These are phyloP conservation scores for Huntiella abstrusa DNA, from an alignment of 2,329 filamentous ascomycete genomes.

Conservation along the genomic window DNA sequence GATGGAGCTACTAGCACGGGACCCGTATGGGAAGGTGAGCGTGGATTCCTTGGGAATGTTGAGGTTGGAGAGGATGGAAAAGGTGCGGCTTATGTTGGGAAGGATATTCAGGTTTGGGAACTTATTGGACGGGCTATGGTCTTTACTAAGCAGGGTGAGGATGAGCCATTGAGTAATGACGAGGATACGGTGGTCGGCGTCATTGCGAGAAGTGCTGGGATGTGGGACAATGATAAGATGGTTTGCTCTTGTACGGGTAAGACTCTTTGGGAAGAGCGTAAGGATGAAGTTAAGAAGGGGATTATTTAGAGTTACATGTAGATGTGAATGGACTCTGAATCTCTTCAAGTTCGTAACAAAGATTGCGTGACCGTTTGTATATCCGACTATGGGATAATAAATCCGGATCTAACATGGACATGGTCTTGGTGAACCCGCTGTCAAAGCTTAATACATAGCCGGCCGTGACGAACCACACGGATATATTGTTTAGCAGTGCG, in stretches of 20 bases:
- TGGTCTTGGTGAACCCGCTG: no score
- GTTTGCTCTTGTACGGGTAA: conserved; percentile 96
- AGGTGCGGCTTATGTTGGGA: conserved; percentile 65
- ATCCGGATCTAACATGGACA: neutral
- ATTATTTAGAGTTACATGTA: conserved; percentile 48
- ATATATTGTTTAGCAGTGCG: no score
- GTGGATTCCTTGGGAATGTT: conserved; percentile 49
- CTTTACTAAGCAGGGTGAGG: conserved; percentile 43
- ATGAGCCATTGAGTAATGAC: conserved; percentile 47
- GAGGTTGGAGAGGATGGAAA: conserved; percentile 57
- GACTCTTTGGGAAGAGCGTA: conserved; percentile 92
- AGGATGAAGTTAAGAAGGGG: conserved; percentile 72
- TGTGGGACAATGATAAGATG: conserved; percentile 98
- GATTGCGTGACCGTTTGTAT: neutral
- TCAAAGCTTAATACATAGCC: no score
- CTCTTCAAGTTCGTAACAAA: neutral
- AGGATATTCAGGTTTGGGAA: conserved; percentile 79
- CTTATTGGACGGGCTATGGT: conserved; percentile 87
- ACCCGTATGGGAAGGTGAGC: conserved; percentile 44
- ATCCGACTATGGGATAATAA: neutral
- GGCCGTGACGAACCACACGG: no score
- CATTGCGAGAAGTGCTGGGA: conserved; percentile 85
- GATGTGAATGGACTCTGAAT: neutral
- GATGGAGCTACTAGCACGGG: conserved; percentile 68
- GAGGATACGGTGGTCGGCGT: conserved; percentile 78